Conservation (phyloP, 2,329 filamentous ascomycete genomes). For the Sarocladium strictum region DNA sequence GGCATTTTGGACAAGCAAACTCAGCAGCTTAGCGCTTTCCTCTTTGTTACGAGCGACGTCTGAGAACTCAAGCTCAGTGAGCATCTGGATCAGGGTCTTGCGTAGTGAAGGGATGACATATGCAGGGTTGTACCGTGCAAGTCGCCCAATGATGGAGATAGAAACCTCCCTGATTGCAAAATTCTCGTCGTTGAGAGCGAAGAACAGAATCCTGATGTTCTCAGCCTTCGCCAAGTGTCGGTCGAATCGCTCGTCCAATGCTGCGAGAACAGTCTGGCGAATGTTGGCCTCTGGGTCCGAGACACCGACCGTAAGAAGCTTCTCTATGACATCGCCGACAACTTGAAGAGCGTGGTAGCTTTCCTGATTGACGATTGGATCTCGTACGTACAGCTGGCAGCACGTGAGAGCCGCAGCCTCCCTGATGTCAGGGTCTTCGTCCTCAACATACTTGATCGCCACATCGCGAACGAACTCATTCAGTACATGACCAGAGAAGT, state of each 20-base stretch:
- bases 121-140: constrained; percentile 87
- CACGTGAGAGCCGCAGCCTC: constrained; percentile 94
- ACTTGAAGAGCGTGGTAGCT: constrained; percentile 96
- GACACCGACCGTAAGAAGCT: constrained; percentile 87
- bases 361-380: constrained; percentile 96
- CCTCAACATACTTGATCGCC: constrained; percentile 95
- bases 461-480: constrained; percentile 99
- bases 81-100: constrained; percentile 90
- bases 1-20: constrained; percentile 86
- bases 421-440: constrained; percentile 87
- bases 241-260: constrained; percentile 90
- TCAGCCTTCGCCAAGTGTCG: constrained; percentile 95
- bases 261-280: constrained; percentile 78
- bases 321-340: constrained; percentile 96
- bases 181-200: constrained; percentile 90
- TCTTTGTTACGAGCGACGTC: constrained; percentile 93
- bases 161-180: constrained; percentile 91
- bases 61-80: constrained; percentile 94
- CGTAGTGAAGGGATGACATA: constrained; percentile 95
- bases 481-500: constrained; percentile 85
- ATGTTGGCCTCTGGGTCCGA: constrained; percentile 89
- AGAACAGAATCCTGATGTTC: constrained; percentile 91
- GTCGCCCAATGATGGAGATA: constrained; percentile 90
- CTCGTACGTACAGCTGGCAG: constrained; percentile 93
- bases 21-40: constrained; percentile 89